Percentiles rank a stretch among this genome's conserved stretches.
Evolutionary conservation across 345 rosid genomes (phyloP).

Genomic region (Geranium brycei): DNA sequence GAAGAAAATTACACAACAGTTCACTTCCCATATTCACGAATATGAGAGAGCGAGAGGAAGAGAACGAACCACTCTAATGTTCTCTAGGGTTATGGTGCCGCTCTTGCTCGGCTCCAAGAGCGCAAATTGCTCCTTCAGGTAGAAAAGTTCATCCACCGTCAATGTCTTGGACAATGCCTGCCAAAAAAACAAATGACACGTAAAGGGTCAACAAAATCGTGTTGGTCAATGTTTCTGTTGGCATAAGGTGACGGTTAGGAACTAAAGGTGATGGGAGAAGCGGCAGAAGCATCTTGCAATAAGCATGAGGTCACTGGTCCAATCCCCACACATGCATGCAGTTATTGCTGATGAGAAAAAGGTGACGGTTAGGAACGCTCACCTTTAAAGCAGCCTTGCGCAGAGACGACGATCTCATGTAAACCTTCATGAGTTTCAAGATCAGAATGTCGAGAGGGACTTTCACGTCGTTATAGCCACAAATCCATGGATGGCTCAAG

Average conservation of each 20-base stretch:
- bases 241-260: not conserved
- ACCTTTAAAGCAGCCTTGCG: constrained; percentile 92
- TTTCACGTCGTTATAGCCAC: constrained; percentile 29
- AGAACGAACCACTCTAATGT: constrained; percentile 43
- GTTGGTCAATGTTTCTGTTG: not conserved
- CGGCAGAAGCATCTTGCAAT: too few species aligned
- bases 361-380: constrained; percentile 7
- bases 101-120: constrained; percentile 52
- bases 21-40: not conserved
- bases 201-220: not conserved
- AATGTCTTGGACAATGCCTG: constrained; percentile 89
- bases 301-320: too few species aligned
- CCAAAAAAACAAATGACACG: constrained; percentile 4
- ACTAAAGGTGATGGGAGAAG: too few species aligned
- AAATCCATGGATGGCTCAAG: constrained; percentile 87
- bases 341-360: not conserved
- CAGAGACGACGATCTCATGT: constrained; percentile 74
- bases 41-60: not conserved
- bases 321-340: too few species aligned
- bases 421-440: constrained; percentile 63
- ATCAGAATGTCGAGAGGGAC: constrained; percentile 67
- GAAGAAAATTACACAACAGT: constrained; percentile 9
- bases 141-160: constrained; percentile 45
- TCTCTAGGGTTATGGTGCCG: constrained; percentile 60
- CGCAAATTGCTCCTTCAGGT: constrained; percentile 66